Percentiles rank a stretch among this genome's conserved stretches.
These are phyloP conservation scores for Ceratocystis ficicola DNA, from an alignment of 2,329 filamentous ascomycete genomes.

Conservation along the genomic window DNA sequence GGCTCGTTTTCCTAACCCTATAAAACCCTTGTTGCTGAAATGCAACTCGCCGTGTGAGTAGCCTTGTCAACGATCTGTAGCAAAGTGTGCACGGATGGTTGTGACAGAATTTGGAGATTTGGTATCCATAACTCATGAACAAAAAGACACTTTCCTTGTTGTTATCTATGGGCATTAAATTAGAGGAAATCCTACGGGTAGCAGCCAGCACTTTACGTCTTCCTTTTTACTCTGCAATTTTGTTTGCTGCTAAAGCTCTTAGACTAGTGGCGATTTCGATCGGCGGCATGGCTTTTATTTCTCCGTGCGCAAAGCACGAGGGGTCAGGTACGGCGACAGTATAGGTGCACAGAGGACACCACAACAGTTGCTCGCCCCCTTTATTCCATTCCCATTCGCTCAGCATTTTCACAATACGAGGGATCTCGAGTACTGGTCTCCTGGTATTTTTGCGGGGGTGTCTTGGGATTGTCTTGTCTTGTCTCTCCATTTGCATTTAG, in stretches of 20 bases:
- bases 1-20: too few relatives aligned
- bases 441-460: too few relatives aligned
- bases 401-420: neutral
- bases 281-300: neutral
- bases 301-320: neutral
- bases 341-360: neutral
- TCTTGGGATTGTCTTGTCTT: too few relatives aligned
- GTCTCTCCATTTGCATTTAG: neutral
- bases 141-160: too few relatives aligned
- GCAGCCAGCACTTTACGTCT: too few relatives aligned
- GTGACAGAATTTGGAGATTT: neutral
- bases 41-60: too few relatives aligned
- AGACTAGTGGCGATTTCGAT: neutral
- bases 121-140: too few relatives aligned
- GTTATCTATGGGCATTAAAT: neutral
- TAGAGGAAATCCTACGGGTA: neutral
- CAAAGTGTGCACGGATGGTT: neutral
- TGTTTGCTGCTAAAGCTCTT: slow-evolving; percentile 1
- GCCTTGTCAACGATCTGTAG: neutral
- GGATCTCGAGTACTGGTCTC: neutral
- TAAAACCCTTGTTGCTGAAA: too few relatives aligned
- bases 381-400: neutral
- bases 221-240: neutral
- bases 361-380: neutral
- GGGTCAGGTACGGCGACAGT: neutral